Conservation (phyloP, 2,329 filamentous ascomycete species). For the Coniochaeta sp. region DNA sequence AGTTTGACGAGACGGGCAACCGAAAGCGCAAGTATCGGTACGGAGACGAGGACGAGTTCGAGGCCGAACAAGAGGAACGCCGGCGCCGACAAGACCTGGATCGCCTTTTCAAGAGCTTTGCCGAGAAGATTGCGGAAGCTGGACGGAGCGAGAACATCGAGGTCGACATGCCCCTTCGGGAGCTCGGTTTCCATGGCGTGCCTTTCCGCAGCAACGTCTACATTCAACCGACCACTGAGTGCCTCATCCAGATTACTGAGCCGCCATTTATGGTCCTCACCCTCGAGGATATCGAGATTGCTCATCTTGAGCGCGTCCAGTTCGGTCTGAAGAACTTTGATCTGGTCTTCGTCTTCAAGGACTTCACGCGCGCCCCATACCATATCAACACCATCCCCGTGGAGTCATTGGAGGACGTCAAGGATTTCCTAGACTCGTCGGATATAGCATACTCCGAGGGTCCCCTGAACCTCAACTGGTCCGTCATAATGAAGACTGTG, state of each 20-base stretch:
- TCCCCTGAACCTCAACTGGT: conserved; percentile 96
- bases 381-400: conserved; percentile 99
- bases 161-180: conserved; percentile 94
- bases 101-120: conserved; percentile 90
- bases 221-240: conserved; percentile 94
- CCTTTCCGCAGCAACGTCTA: conserved; percentile 93
- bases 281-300: conserved; percentile 90
- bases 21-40: conserved; percentile 96
- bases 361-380: conserved; percentile 81
- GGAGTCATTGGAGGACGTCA: conserved; percentile 88
- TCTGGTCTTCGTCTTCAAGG: conserved; percentile 96
- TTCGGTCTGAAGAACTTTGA: conserved; percentile 99
- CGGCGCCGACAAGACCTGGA: conserved; percentile 86
- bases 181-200: conserved; percentile 94
- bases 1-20: conserved; percentile 98
- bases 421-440: conserved; percentile 94
- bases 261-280: conserved; percentile 95
- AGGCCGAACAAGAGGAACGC: conserved; percentile 95
- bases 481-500: conserved; percentile 99
- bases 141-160: conserved; percentile 85
- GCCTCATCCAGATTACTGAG: conserved; percentile 92
- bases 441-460: conserved; percentile 94
- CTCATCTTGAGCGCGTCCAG: conserved; percentile 90
- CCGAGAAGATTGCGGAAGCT: conserved; percentile 95
- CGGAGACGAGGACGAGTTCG: conserved; percentile 97